Conservation (phyloP, 768 basidiomycete species). For the Termitomyces sp. region DNA sequence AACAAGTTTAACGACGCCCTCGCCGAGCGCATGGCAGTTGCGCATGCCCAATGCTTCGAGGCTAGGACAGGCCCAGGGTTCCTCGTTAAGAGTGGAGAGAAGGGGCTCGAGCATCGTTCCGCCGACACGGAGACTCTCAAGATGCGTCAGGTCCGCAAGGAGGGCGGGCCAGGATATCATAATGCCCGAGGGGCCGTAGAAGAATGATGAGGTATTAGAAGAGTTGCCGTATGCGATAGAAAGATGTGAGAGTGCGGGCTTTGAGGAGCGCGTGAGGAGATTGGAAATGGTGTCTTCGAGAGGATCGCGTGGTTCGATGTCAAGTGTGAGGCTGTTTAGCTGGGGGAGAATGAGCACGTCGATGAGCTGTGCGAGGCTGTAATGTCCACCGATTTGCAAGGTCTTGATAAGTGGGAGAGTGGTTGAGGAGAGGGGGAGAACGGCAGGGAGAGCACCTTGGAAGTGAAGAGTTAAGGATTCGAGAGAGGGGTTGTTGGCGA, state of each 20-base stretch:
- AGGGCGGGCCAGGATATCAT: constrained; percentile 62
- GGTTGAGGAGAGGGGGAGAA: constrained; percentile 54
- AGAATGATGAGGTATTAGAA: constrained; percentile 35
- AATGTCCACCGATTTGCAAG: constrained; percentile 62
- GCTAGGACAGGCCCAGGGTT: constrained; percentile 59
- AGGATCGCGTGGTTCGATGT: constrained; percentile 71
- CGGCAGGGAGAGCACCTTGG: constrained; percentile 50
- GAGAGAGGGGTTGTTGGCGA: constrained; percentile 52
- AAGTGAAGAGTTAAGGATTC: constrained; percentile 57
- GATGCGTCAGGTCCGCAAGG: constrained; percentile 48
- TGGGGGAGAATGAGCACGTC: constrained; percentile 56
- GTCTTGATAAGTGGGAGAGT: constrained; percentile 49
- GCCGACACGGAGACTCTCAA: constrained; percentile 58
- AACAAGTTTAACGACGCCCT: constrained; percentile 63
- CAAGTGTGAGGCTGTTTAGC: constrained; percentile 54
- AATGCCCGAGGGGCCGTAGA: constrained; percentile 52
- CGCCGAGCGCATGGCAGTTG: constrained; percentile 58
- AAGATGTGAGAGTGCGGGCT: constrained; percentile 52
- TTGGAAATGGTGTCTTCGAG: constrained; percentile 65
- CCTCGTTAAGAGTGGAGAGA: constrained; percentile 45
- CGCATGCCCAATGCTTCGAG: constrained; percentile 56
- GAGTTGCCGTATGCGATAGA: constrained; percentile 53
- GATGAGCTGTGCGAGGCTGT: constrained; percentile 52
- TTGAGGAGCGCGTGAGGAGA: constrained; percentile 54
- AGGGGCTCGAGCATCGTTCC: constrained; percentile 63